Evolutionary conservation across 768 basidiomycete species (phyloP).

Genomic region (Trametes elegans): DNA sequence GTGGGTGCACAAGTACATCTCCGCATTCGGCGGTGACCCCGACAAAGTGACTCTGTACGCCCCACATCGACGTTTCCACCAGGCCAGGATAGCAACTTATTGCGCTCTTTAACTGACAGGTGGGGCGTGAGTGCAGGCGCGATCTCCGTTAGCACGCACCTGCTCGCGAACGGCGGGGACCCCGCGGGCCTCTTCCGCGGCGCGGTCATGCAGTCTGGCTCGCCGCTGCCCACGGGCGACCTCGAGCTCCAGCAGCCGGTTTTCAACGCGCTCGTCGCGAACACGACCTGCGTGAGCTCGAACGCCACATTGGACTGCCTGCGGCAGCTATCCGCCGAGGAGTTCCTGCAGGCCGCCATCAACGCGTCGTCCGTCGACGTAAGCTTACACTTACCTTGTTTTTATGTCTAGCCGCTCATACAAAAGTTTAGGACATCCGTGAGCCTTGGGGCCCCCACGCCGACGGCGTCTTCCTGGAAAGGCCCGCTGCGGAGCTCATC

Average conservation of each 20-base stretch:
- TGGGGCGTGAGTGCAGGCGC: constrained; percentile 41
- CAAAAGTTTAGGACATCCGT: too few species aligned
- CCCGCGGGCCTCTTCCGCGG: constrained; percentile 24
- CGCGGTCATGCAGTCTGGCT: constrained; percentile 36
- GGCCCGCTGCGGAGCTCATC: constrained; percentile 10
- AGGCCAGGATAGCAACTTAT: too few species aligned
- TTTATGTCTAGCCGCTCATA: too few species aligned
- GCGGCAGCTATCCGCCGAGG: constrained; percentile 9
- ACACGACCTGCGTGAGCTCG: constrained; percentile 10
- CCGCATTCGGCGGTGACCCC: constrained; percentile 43
- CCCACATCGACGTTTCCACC: too few species aligned
- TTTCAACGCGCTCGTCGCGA: constrained; percentile 11
- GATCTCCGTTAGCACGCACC: constrained; percentile 31
- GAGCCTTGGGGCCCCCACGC: constrained; percentile 19
- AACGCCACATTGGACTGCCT: constrained; percentile 21
- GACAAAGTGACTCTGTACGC: constrained; percentile 41
- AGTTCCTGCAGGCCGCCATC: constrained; percentile 14
- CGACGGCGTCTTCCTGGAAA: constrained; percentile 21
- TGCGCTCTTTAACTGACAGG: constrained; percentile 1
- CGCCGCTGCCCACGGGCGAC: constrained; percentile 1
- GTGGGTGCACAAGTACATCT: constrained; percentile 43
- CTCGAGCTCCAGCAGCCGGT: constrained; percentile 6
- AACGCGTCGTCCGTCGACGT: constrained; percentile 8
- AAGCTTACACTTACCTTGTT: too few species aligned
- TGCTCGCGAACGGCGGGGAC: constrained; percentile 24